Percentiles rank a stretch among this genome's conserved stretches.
These are phyloP conservation scores for Pleochaeta shiraiana DNA, from an alignment of 2,329 filamentous ascomycete species.

Conservation along the genomic window DNA sequence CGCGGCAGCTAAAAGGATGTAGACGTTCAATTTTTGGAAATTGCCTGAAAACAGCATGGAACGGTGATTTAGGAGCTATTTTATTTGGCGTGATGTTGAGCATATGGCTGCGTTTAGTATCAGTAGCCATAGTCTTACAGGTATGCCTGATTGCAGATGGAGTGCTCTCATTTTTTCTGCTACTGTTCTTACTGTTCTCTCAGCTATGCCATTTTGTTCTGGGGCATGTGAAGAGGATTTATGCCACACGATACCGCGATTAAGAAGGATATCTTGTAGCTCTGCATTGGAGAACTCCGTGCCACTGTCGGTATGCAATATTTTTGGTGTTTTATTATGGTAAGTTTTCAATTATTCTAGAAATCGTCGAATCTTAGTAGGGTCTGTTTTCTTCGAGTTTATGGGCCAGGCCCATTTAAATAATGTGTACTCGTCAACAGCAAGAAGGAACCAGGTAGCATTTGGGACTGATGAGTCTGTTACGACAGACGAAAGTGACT, in stretches of 20 bases:
- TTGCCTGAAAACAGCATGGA: not conserved
- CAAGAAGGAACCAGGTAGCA: not conserved
- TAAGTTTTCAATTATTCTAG: not conserved
- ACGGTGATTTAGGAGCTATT: not conserved
- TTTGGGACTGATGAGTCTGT: not conserved
- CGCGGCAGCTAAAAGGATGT: not conserved
- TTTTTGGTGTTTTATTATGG: not conserved
- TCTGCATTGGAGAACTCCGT: not conserved
- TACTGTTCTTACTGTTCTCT: not conserved
- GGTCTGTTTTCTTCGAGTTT: not conserved
- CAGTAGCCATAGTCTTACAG: not conserved
- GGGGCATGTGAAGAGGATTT: not conserved
- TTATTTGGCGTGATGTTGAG: not conserved
- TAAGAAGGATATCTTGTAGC: not conserved
- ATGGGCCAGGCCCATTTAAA: conserved; percentile 3
- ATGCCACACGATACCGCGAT: not conserved
- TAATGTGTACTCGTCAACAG: not conserved
- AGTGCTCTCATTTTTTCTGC: not conserved
- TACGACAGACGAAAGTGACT: not conserved
- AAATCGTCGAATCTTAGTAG: not conserved
- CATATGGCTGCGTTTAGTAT: not conserved
- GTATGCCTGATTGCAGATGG: not conserved
- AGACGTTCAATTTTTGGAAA: not conserved
- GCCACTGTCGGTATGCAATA: not conserved
- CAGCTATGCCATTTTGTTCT: not conserved